Evolutionary conservation across 1,139 yeast species (phyloP), one percentile per base, ranked within the genome.

Genomic region (Lodderomyces parapsilosis): DNA sequence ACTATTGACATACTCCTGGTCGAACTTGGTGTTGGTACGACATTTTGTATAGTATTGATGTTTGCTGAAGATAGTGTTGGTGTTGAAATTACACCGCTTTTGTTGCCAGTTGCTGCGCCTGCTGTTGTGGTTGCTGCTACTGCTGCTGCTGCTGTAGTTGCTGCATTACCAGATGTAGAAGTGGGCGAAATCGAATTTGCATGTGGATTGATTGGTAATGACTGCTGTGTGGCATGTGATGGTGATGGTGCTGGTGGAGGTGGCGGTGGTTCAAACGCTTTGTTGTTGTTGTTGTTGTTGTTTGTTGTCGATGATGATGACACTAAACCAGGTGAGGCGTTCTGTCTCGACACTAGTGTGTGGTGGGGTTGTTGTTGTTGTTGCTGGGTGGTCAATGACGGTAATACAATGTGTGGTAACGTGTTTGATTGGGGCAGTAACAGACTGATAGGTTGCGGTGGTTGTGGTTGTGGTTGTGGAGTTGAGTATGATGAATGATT

Each of bases 1-100:
- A 65, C 68, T 13, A 70, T 65, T 8, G 74, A 66, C 60, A 69
- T 58, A 50, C 71, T 65, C 35, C 76, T 50, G 14, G 43, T 54
- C 44, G 45, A 56, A n/a, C 36, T 49, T 11, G 54, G 53, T 2
- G 53, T 48, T 25, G 52, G 46, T 10, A 44, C 44, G 11, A 46
- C 38, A 13, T 42, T 44, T 11, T 41, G 36, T 30, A 30, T 23
- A 3, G 24, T 31, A 14, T 22, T 27, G 17, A 30, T 13, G 19
- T 34, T 34, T 27, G 41, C 15, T 22, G 42, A 28, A 19, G 36
- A n/a, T 38, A 34, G 17, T 10, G 31, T 33, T 18, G 45, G 18
- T 24, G 45, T 28, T 30, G 42, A 15, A 23, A 20, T n/a, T 31
- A n/a, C 34, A 24, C 14, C 18, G 19, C 22, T 30, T 36, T 10